These are phyloP conservation scores for Glomus cerebriforme DNA, from an alignment of 192 early-diverging fungal species.

Conservation along the genomic window DNA sequence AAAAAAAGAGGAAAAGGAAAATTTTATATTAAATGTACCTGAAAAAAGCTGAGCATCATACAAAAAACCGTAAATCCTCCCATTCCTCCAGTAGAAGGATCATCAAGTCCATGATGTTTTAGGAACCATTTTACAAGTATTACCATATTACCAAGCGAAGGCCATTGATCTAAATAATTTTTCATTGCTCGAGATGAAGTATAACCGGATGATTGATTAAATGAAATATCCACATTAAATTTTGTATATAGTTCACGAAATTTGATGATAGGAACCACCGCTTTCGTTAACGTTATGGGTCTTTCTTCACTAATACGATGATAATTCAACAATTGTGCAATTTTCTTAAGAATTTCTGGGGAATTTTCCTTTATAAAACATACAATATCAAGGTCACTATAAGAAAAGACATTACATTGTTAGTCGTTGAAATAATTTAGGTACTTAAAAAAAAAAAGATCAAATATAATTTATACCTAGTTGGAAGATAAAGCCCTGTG, in stretches of 20 bases:
- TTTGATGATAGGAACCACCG: slow-evolving; percentile 92
- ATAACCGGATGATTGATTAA: slow-evolving; percentile 74
- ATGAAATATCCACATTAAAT: slow-evolving; percentile 80
- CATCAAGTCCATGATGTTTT: slow-evolving; percentile 71
- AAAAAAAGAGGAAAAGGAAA: not conserved
- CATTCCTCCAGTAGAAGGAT: slow-evolving; percentile 87
- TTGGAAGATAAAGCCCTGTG: slow-evolving; percentile 85
- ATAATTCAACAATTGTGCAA: slow-evolving; percentile 51
- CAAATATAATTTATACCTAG: slow-evolving; percentile 64
- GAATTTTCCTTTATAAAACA: slow-evolving; percentile 24
- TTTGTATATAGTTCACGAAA: slow-evolving; percentile 72
- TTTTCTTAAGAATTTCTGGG: slow-evolving; percentile 36
- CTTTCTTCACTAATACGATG: slow-evolving; percentile 41
- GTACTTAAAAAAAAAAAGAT: slow-evolving; percentile 24
- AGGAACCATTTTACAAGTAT: slow-evolving; percentile 88
- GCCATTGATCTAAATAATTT: slow-evolving; percentile 57
- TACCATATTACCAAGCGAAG: slow-evolving; percentile 67
- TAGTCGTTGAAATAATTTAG: too few species aligned
- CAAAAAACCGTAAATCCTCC: slow-evolving; percentile 82
- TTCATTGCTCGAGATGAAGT: slow-evolving; percentile 59
- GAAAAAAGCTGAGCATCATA: slow-evolving; percentile 79
- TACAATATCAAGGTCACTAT: slow-evolving; percentile 50
- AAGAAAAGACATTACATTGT: not conserved
- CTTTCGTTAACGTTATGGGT: slow-evolving; percentile 64
- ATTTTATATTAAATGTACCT: slow-evolving; percentile 42